These are phyloP conservation scores for Porodaedalea pini DNA, from an alignment of 1,284 basidiomycete genomes.

Conservation along the genomic window DNA sequence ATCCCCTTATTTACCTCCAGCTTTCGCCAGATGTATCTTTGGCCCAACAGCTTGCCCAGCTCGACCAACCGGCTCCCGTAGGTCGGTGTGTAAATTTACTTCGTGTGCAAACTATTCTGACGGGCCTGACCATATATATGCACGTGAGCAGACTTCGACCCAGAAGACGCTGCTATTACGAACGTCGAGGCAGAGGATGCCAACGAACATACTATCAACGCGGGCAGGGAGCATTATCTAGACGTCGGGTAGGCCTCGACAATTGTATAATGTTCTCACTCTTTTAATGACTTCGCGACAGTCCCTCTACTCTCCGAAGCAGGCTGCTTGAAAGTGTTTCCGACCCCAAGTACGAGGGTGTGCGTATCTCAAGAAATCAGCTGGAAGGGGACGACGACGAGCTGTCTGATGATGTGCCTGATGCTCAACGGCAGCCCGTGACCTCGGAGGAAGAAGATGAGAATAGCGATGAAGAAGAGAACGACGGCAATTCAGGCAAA, in stretches of 20 bases:
- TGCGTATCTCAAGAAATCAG: conserved; percentile 58
- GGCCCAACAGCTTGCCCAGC: conserved; percentile 77
- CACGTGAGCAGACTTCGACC: conserved; percentile 62
- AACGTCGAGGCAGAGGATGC: conserved; percentile 27
- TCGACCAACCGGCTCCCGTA: conserved; percentile 65
- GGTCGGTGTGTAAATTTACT: conserved; percentile 38
- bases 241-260: conserved; percentile 66
- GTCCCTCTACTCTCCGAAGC: conserved; percentile 61
- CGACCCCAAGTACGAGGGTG: conserved; percentile 75
- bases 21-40: conserved; percentile 54
- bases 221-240: conserved; percentile 73
- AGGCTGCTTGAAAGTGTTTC: conserved; percentile 52
- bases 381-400: conserved; percentile 34
- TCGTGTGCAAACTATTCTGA: conserved; percentile 2
- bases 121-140: background rate
- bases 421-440: conserved; percentile 4
- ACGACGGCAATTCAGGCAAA: conserved; percentile 25
- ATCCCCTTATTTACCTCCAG: conserved; percentile 10
- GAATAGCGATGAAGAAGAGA: conserved; percentile 18
- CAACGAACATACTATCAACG: conserved; percentile 25
- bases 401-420: conserved; percentile 8
- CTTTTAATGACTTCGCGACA: conserved; percentile 30
- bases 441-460: conserved; percentile 17
- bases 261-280: background rate
- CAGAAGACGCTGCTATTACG: conserved; percentile 54